A percentile compares a stretch with the other conserved stretches of the same genome.
Conservation (phyloP, 2,329 filamentous ascomycete genomes). For the Tolypocladium capitatum region DNA sequence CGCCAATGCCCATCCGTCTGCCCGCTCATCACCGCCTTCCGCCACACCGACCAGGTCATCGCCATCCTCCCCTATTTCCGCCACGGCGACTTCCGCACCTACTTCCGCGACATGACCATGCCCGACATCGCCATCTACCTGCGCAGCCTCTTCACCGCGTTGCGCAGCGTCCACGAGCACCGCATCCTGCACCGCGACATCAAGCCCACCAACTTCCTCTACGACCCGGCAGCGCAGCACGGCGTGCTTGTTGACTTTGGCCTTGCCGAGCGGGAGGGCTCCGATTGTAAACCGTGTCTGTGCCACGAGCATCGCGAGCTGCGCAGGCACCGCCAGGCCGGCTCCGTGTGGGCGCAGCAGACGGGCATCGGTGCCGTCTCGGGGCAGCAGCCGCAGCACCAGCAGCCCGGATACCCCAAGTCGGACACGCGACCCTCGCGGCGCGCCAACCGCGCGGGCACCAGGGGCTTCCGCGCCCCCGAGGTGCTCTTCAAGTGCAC, state of each 20-base stretch:
- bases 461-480: slow-evolving; percentile 86
- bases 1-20: slow-evolving; percentile 75
- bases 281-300: slow-evolving; percentile 67
- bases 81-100: slow-evolving; percentile 86
- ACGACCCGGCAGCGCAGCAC: slow-evolving; percentile 65
- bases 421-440: slow-evolving; percentile 78
- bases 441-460: slow-evolving; percentile 87
- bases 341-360: slow-evolving; percentile 42
- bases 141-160: slow-evolving; percentile 71
- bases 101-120: slow-evolving; percentile 83
- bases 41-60: slow-evolving; percentile 85
- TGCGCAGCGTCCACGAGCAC: slow-evolving; percentile 70
- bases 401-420: slow-evolving; percentile 64
- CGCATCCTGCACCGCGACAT: slow-evolving; percentile 89
- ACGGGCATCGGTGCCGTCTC: neutral
- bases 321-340: slow-evolving; percentile 45
- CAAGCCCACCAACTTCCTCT: slow-evolving; percentile 95
- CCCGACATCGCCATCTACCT: slow-evolving; percentile 84
- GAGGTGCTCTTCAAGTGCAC: slow-evolving; percentile 97
- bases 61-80: slow-evolving; percentile 92
- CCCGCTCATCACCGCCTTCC: slow-evolving; percentile 93
- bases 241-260: slow-evolving; percentile 98
- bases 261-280: slow-evolving; percentile 74
- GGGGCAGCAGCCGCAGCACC: slow-evolving; percentile 26
- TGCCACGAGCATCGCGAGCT: slow-evolving; percentile 55